Conservation (phyloP, 1,284 basidiomycete species). For the Baeospora myosura region DNA sequence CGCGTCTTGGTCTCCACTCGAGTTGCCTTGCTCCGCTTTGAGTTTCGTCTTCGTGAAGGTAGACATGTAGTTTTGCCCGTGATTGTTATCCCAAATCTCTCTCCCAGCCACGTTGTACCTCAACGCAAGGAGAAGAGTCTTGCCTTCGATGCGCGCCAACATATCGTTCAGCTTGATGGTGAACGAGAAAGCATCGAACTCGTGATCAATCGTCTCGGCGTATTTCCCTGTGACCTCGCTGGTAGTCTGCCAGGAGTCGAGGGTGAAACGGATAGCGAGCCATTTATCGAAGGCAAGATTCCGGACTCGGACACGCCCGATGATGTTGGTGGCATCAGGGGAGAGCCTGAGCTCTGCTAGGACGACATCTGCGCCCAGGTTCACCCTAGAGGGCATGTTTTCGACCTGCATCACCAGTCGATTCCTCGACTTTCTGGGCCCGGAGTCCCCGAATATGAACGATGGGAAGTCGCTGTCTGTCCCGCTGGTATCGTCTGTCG, state of each 20-base stretch:
- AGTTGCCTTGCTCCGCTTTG: constrained; percentile 18
- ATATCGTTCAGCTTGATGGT: constrained; percentile 60
- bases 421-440: constrained; percentile 29
- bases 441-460: constrained; percentile 45
- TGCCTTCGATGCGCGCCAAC: constrained; percentile 70
- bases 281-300: constrained; percentile 87
- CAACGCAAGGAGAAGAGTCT: constrained; percentile 78
- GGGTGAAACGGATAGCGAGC: constrained; percentile 86
- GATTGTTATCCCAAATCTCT: constrained; percentile 92
- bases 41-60: constrained; percentile 35
- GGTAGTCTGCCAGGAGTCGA: constrained; percentile 93
- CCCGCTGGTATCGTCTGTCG: constrained; percentile 74
- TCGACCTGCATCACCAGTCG: constrained; percentile 44
- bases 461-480: constrained; percentile 63
- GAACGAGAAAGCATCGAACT: constrained; percentile 66
- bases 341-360: constrained; percentile 53
- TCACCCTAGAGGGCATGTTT: constrained; percentile 41
- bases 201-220: constrained; percentile 54
- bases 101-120: constrained; percentile 68
- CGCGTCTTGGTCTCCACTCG: constrained; percentile 18
- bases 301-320: constrained; percentile 73
- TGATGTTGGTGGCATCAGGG: constrained; percentile 49
- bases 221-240: constrained; percentile 85
- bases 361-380: constrained; percentile 35
- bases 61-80: constrained; percentile 73